These are phyloP conservation scores for Colletotrichum tropicale DNA, from an alignment of 2,329 filamentous ascomycete species.

Conservation along the genomic window DNA sequence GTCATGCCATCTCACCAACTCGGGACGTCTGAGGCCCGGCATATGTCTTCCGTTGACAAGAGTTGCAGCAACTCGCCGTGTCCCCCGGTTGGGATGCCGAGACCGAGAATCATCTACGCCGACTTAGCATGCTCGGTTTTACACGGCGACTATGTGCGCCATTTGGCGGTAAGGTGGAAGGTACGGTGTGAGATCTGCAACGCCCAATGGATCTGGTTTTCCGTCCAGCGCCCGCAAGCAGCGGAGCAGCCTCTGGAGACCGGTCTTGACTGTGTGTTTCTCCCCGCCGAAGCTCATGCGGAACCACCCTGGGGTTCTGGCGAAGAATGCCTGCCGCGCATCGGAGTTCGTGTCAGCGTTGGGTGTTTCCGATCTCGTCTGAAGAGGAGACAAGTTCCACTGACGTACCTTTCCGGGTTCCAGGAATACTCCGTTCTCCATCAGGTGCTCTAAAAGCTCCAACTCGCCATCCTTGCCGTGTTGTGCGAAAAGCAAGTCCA, in stretches of 20 bases:
- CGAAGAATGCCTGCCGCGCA: background rate
- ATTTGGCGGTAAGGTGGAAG: background rate
- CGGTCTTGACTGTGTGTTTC: background rate
- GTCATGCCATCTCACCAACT: background rate
- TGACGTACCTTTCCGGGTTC: background rate
- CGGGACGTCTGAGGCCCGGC: background rate
- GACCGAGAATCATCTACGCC: background rate
- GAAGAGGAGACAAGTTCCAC: background rate
- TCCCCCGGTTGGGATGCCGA: background rate
- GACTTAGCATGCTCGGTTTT: background rate
- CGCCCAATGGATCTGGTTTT: background rate
- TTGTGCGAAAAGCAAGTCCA: background rate
- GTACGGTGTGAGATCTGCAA: background rate
- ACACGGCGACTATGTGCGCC: background rate
- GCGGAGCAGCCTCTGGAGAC: background rate
- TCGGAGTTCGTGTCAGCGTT: background rate
- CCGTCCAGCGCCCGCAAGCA: background rate
- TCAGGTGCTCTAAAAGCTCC: background rate
- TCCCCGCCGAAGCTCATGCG: slow-evolving; percentile 5
- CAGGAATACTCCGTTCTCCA: background rate
- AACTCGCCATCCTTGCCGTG: background rate
- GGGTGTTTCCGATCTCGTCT: no score
- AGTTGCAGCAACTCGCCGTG: background rate
- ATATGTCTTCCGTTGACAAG: background rate
- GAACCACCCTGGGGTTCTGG: background rate